phyloP scores from a whole-genome alignment of 306 rosid genomes.

The Cajanus cajan region DNA sequence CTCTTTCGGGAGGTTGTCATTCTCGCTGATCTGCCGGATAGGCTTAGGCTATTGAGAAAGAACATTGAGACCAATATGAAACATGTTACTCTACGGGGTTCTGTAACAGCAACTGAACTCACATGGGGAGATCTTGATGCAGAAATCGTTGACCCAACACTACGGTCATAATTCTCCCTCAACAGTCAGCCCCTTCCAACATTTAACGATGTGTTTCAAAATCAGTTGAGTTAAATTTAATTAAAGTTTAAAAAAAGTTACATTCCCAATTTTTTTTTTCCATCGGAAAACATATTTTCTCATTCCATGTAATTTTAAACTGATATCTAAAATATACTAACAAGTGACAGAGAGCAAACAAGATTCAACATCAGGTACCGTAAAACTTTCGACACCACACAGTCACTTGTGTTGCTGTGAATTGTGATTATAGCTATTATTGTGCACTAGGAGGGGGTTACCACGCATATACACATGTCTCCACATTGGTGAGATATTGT shows the following conservation, averaged over 20 bases:
- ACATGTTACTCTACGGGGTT: constrained; percentile 54
- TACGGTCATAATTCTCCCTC: constrained; percentile 47
- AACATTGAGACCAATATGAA: constrained; percentile 65
- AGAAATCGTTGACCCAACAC: constrained; percentile 50
- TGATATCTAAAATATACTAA: too few species aligned
- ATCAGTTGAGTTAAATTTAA: too few species aligned
- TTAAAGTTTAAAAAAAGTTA: too few species aligned
- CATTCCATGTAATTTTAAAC: too few species aligned
- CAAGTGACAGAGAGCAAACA: neutral
- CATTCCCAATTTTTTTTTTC: too few species aligned
- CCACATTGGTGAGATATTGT: too few species aligned
- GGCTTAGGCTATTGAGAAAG: constrained; percentile 68
- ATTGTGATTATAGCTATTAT: too few species aligned
- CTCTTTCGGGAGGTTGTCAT: constrained; percentile 77
- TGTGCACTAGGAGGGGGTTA: too few species aligned
- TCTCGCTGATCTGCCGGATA: constrained; percentile 80
- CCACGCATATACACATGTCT: too few species aligned
- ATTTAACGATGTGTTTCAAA: too few species aligned
- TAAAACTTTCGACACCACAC: neutral
- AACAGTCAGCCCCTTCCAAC: neutral
- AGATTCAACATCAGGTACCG: neutral
- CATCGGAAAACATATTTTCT: too few species aligned
- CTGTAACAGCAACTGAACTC: constrained; percentile 60
- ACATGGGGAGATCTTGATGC: constrained; percentile 75
- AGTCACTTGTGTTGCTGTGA: neutral